These are phyloP conservation scores for Sugiyamaella smithiae DNA, from an alignment of 805 yeast genomes.

Conservation along the genomic window DNA sequence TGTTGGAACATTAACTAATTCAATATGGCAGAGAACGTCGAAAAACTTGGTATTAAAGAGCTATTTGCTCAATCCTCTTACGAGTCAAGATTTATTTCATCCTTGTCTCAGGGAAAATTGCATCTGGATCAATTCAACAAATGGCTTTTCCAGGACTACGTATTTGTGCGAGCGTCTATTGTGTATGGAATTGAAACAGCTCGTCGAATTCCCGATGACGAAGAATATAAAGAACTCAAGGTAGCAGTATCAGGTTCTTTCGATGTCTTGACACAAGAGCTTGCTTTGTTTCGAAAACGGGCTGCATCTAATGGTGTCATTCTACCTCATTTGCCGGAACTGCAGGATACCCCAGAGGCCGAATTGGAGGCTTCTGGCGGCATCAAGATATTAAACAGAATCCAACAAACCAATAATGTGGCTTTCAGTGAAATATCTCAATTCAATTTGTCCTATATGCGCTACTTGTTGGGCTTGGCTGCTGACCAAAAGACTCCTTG, in stretches of 20 bases:
- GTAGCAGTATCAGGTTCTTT: neutral
- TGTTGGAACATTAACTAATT: too few relatives aligned
- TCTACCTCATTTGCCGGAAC: constrained; percentile 7
- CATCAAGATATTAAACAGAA: neutral
- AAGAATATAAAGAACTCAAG: neutral
- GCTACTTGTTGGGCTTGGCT: neutral
- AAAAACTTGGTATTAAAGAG: neutral
- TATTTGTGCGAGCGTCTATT: constrained; percentile 8
- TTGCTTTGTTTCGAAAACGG: constrained; percentile 6
- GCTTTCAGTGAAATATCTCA: neutral
- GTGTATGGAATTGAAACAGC: neutral
- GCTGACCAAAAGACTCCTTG: constrained; percentile 2
- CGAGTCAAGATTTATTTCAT: neutral
- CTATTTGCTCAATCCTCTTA: neutral
- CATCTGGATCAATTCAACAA: constrained; percentile 2
- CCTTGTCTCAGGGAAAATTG: neutral
- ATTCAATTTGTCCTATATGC: constrained; percentile 3
- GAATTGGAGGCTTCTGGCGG: constrained; percentile 7
- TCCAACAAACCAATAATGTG: neutral
- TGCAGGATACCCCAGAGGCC: constrained; percentile 4
- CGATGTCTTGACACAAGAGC: constrained; percentile 8
- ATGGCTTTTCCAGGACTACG: constrained; percentile 14
- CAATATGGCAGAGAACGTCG: too few relatives aligned
- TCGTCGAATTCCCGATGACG: constrained; percentile 1
- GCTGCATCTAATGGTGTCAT: constrained; percentile 10